Evolutionary conservation across 2,329 filamentous ascomycete species (phyloP), one percentile per base, ranked within the genome.

Genomic region (Trichoderma cornu-damae): DNA sequence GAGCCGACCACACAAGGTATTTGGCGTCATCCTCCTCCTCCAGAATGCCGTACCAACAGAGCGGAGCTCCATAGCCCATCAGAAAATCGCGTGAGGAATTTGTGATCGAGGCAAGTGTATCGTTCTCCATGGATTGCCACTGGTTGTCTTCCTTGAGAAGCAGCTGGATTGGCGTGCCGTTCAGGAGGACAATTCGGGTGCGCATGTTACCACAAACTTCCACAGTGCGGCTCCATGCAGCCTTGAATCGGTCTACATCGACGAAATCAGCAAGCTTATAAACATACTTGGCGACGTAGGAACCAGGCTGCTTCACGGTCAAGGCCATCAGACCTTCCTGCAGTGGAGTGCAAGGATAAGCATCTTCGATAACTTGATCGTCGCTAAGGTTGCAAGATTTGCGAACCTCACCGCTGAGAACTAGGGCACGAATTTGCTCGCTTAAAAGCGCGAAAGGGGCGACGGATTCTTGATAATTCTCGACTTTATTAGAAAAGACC

Each of bases 241-340:
- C 49, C 57, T 65, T 65, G 57, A 71, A 69, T 2, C 49, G 54
- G 5, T 47, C 50, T 32, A 65, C 14, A 2, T 68, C 61, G 9
- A 65, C 35, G 14, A 64, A 22, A 5, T 28, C 30, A 1, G 61
- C 37, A 7, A 69, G 62, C 20, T 59, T 59, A 40, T 66, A 59
- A 11, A 63, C 64, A 47, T 66, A 63, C 46, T 66, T 64, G 2
- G 69, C 67, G 11, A 74, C 64, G 44, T 76, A 75, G 1, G 68
- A 68, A 1, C 69, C 71, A 0, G 61, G 43, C 14, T 69, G 62
- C 26, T 65, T 66, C 35, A 62, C 63, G 1, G 71, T 66, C 3
- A 73, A 61, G 0, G 70, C 67, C 60, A 65, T 63, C 12, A 64
- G 44, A 18, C 63, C 63, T 8, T 62, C 59, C 6, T 64, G 63